phyloP scores from a whole-genome alignment of 148 eudicot species.

The Camellia japonica region DNA sequence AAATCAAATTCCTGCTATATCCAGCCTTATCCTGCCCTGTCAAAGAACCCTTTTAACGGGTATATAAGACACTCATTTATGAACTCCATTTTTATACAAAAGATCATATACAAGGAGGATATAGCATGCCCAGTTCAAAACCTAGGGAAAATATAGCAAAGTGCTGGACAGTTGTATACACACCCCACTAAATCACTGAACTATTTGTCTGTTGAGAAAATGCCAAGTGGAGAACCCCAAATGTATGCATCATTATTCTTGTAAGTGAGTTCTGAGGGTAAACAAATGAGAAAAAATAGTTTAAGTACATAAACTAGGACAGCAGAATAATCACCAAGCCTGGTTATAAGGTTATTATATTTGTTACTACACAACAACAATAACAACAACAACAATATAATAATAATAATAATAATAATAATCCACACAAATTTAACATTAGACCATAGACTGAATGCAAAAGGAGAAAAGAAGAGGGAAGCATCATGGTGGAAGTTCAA shows the following conservation, averaged over 20 bases:
- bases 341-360: not conserved
- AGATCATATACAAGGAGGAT: not conserved
- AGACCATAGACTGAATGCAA: not conserved
- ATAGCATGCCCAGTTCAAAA: not conserved
- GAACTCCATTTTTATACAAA: not conserved
- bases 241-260: not conserved
- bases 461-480: constrained; percentile 3
- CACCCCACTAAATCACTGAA: constrained; percentile 4
- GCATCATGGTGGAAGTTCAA: not conserved
- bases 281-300: not conserved
- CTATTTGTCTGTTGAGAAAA: not conserved
- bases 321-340: not conserved
- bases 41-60: not conserved
- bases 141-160: not conserved
- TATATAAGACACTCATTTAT: not conserved
- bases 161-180: not conserved
- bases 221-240: not conserved
- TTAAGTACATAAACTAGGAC: not conserved
- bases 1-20: not conserved
- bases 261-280: not conserved
- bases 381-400: not conserved
- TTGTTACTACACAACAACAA: not conserved
- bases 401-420: not conserved
- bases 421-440: not conserved
- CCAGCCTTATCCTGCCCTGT: not conserved